A percentile compares a stretch with the other conserved stretches of the same genome.
phyloP scores from a whole-genome alignment of 73 alveolate species.

The Chromera velia region DNA sequence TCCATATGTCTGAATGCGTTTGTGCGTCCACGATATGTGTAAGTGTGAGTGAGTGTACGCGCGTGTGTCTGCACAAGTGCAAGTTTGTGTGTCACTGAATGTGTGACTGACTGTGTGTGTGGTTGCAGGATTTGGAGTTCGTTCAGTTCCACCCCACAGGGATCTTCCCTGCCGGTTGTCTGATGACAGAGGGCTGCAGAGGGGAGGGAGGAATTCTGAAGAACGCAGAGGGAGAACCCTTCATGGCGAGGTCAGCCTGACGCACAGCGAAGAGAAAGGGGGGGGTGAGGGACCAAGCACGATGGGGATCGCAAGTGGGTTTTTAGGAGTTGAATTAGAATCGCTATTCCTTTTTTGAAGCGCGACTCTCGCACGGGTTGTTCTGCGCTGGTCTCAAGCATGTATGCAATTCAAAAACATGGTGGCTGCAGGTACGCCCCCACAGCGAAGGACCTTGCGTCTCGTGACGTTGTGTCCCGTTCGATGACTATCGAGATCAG shows the following conservation, averaged over 20 bases:
- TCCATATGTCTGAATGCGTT: not conserved
- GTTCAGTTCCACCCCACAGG: conserved; percentile 96
- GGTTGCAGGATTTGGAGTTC: conserved; percentile 80
- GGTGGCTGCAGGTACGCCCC: conserved; percentile 82
- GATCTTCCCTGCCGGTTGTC: conserved; percentile 88
- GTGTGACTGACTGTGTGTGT: no score
- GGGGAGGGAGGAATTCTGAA: conserved; percentile 94
- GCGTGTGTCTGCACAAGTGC: no score
- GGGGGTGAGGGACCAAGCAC: conserved; percentile 1
- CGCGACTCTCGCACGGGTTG: no score
- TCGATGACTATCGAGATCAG: conserved; percentile 88
- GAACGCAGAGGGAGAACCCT: conserved; percentile 47
- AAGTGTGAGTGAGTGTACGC: no score
- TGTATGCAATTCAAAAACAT: no score
- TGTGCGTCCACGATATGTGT: no score
- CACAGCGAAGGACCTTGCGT: conserved; percentile 87
- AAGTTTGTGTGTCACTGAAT: conserved; percentile 64
- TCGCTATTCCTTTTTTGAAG: no score
- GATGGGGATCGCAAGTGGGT: no score
- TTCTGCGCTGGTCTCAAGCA: no score
- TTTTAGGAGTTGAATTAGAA: no score
- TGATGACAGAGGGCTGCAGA: conserved; percentile 94
- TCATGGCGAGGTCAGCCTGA: no score
- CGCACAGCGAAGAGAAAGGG: not conserved
- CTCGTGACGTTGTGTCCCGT: conserved; percentile 90